Base-by-base conservation (phyloP, 768 basidiomycete species). In the Mycena polygramma region DNA sequence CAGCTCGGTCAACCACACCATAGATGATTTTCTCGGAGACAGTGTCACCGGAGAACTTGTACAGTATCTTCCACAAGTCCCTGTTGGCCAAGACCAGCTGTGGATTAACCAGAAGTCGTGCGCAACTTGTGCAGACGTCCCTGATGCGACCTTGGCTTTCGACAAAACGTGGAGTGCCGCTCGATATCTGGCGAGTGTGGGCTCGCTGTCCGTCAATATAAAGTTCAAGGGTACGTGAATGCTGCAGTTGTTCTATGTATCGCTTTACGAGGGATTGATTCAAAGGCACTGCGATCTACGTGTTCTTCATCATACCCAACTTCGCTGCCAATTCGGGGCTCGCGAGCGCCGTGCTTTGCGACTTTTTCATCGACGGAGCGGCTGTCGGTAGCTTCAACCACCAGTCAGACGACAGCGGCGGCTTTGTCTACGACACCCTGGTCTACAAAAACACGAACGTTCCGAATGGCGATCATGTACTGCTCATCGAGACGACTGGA, bases 1-100 rank as follows among this genome's bases (percentile, higher is more conserved):
- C 36, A 24, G 52, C 20, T 19, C 43, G 6, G 59, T 69, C 54
- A 76, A 76, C 48, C 69, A 68, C 57, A 77, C 76, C 35, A 75
- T 77, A 55, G 76, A 77, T 48, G 76, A 77, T 46, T 39, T 59
- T 8, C 17, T n/a, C 54, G 76, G 75, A 4, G 76, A 77, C 55
- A 66, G 52, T 35, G 63, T 59, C 37, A 75, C 72, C n/a, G 68
- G 71, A 0, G 63, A 15, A 2, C 19, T 54, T n/a, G 67, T 72
- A 10, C 60, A 68, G 30, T 76, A 73, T 26, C 63, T 66, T 26
- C 75, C 75, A 1, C 19, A 15, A 30, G 60, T 66, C 41, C 65
- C 70, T 35, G 46, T 59, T 0, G 48, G 46, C 49, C 41, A 57
- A 1, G 49, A 24, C 4, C 19, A 41, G 1, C 51, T 60, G 24